Evolutionary conservation across 225 moss, liverwort and hornwort genomes (phyloP).

Genomic region (Ulota crispa): DNA sequence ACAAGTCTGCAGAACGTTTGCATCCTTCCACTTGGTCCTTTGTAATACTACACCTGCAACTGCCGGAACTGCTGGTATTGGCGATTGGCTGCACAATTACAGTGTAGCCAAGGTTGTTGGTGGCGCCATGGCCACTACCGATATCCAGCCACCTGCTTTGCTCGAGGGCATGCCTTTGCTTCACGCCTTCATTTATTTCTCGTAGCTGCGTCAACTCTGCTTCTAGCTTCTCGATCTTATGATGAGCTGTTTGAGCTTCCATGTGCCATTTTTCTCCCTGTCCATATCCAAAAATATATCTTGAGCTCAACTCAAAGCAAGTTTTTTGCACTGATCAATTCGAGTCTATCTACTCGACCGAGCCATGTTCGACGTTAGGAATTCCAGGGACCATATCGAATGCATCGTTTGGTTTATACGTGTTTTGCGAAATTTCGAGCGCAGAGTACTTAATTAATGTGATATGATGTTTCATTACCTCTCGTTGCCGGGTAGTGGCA

Average conservation of each 20-base stretch:
- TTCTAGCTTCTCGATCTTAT: slow-evolving; percentile 59
- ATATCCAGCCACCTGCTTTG: slow-evolving; percentile 87
- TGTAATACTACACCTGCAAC: slow-evolving; percentile 29
- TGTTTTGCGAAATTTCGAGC: neutral
- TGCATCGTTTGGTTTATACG: neutral
- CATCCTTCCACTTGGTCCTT: slow-evolving; percentile 39
- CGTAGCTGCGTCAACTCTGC: slow-evolving; percentile 63
- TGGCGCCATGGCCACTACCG: slow-evolving; percentile 52
- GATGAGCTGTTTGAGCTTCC: slow-evolving; percentile 49
- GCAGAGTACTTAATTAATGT: neutral
- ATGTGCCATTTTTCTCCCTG: slow-evolving; percentile 67
- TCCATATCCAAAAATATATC: neutral
- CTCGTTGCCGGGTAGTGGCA: slow-evolving; percentile 48
- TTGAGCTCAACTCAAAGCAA: neutral
- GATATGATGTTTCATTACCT: slow-evolving; percentile 47
- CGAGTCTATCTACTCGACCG: neutral
- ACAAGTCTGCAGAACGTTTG: slow-evolving; percentile 32
- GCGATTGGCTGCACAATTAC: slow-evolving; percentile 62
- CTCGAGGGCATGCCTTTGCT: slow-evolving; percentile 65
- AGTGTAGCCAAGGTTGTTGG: slow-evolving; percentile 67
- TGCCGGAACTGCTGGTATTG: slow-evolving; percentile 27
- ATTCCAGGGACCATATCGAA: neutral
- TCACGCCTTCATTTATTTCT: slow-evolving; percentile 75
- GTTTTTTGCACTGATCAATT: neutral
- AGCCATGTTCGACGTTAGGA: neutral